Base-by-base conservation (phyloP, 345 rosid species). In the Sisymbrium irio region DNA sequence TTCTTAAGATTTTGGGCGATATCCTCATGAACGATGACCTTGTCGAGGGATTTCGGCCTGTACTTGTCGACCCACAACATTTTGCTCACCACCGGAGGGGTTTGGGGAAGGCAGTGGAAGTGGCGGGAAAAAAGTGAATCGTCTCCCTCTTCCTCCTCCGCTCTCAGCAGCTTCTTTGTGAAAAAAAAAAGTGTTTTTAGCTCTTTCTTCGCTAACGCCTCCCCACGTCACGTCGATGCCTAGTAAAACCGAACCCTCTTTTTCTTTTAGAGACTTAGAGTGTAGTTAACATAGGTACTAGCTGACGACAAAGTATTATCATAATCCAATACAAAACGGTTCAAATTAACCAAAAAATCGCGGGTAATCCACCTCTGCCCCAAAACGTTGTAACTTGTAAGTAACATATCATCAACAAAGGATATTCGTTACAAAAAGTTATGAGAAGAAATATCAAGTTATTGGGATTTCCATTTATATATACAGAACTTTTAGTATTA, bases 21-120 rank as follows among this genome's bases (percentile, higher is more conserved):
- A 13, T 92, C 97, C 46, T 90, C 78, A 73, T 95, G 98, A 65
- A 88, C 96, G 58, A 87, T 72, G 47, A 83, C 86, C 75, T 88
- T 85, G 76, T 88, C 97, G 6, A 92, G 86, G 81, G 97, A 83
- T 81, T 90, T 95, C 45, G 97, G 99, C 61, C 97, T 79, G 89
- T 88, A 95, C 90, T 95, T 92, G 84, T 95, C 99, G 10, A 90
- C 97, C 99, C 97, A 95, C 92, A 95, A 78, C 99, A 95, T 95
- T 79, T 78, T 79, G 32, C 39, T 59, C 15, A 58, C 7, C n/a
- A 27, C 56, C 11, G 45, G 25, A 33, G 9, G 13, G 11, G 4
- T 76, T 45, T 45, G n/a, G 41, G 5, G 63, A 57, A 47, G 62
- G 46, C 11, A 12, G 14, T 28, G 42, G 37, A 67, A 65, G 35